Evolutionary conservation across 2,329 filamentous ascomycete genomes (phyloP), one percentile per base, ranked within the genome.

Genomic region (Graphium sp.): DNA sequence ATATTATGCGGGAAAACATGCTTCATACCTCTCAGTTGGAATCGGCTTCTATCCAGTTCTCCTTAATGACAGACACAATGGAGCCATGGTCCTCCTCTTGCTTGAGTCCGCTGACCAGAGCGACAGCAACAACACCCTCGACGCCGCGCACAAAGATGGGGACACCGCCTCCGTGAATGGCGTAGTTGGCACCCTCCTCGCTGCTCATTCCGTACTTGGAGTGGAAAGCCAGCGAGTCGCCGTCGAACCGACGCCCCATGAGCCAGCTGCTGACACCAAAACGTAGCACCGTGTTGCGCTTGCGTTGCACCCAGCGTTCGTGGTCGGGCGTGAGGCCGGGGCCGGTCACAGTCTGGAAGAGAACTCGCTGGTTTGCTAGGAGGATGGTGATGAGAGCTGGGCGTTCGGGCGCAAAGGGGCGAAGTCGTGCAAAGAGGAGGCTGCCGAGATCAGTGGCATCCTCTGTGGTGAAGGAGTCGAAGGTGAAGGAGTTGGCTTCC

Each of bases 31-130:
- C n/a, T n/a, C n/a, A n/a, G n/a, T 26, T 15, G 11, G 6, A 7
- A 15, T 22, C 34, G 41, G 32, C n/a, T n/a, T n/a, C n/a, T n/a
- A n/a, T n/a, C 58, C 58, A 62, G 32, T 58, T 50, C 17, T 68
- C 63, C 39, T 59, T 58, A 23, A 84, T 58, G 1, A 69, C 70
- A 45, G 84, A 75, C 1, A 79, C 64, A 42, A 87, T 71, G 21
- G 84, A 66, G 7, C 69, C 70, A 49, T 89, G 81, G 48, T 85
- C 79, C 53, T 84, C 66, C 40, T 79, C 61, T 49, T 84, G 75
- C 55, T 73, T 76, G 47, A 87, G 48, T 5, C 80, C 81, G 42
- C 72, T 78, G 2, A 87, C 75, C 12, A 84, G 70, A 15, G 84
- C 70, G 1, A 82, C 73, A 1, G 68, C 80, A 7, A 84, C 72